Conservation (phyloP, 75 land plant genomes). For the Cupressus sempervirens region DNA sequence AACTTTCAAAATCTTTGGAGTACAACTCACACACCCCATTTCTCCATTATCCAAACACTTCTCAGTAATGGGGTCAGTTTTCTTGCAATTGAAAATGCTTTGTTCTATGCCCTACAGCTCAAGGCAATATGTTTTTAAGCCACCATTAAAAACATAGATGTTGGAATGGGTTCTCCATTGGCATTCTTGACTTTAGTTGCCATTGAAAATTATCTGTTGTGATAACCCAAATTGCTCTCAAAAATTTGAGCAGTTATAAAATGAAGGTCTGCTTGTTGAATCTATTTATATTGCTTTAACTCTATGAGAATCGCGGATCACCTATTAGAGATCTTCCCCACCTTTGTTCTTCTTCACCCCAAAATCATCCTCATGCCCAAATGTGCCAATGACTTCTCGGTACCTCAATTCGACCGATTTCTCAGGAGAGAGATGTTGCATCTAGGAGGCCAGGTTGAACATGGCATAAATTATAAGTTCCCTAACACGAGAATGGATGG, state of each 20-base stretch:
- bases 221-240: background rate
- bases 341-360: background rate
- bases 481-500: no score
- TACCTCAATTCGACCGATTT: no score
- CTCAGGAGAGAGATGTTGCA: no score
- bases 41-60: constrained; percentile 85
- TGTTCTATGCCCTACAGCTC: constrained; percentile 55
- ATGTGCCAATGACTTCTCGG: background rate
- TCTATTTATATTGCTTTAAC: background rate
- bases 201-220: constrained; percentile 13
- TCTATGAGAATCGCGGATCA: background rate
- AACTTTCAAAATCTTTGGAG: no score
- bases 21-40: no score
- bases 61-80: constrained; percentile 73
- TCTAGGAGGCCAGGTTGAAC: no score
- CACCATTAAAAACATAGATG: constrained; percentile 76
- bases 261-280: background rate
- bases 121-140: constrained; percentile 65
- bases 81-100: constrained; percentile 78
- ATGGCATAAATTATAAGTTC: no score
- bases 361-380: background rate
- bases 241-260: background rate
- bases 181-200: constrained; percentile 37
- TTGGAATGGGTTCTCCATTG: constrained; percentile 61
- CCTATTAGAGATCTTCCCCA: background rate